These are phyloP conservation scores for Teunomyces kruisii DNA, from an alignment of 805 yeast genomes.

Conservation along the genomic window DNA sequence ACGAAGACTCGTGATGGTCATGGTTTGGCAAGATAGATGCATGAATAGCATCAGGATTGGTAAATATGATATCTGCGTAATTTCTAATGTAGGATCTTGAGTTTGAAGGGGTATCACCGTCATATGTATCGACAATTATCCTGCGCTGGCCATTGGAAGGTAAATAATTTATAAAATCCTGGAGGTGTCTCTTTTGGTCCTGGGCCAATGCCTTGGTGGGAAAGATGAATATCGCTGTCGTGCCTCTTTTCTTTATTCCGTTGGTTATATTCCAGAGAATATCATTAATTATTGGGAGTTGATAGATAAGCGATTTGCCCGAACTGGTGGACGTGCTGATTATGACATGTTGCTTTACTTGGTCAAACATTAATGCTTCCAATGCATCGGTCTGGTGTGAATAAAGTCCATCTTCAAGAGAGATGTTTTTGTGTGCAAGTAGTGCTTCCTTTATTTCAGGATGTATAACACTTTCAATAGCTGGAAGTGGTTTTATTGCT, in stretches of 20 bases:
- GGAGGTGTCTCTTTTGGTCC: slow-evolving; percentile 86
- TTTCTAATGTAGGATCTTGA: slow-evolving; percentile 55
- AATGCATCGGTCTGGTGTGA: slow-evolving; percentile 83
- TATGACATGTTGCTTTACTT: slow-evolving; percentile 60
- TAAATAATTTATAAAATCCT: slow-evolving; percentile 52
- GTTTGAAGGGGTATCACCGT: slow-evolving; percentile 82
- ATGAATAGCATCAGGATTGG: slow-evolving; percentile 95
- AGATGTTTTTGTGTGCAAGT: slow-evolving; percentile 42
- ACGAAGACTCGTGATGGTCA: slow-evolving; percentile 37
- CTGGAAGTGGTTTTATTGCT: slow-evolving; percentile 38
- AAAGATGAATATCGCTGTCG: slow-evolving; percentile 82
- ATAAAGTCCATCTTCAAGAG: slow-evolving; percentile 53
- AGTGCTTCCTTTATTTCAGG: slow-evolving; percentile 52
- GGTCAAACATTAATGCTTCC: slow-evolving; percentile 47
- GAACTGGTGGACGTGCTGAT: slow-evolving; percentile 95
- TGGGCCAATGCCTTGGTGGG: slow-evolving; percentile 98
- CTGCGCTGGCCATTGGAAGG: slow-evolving; percentile 38
- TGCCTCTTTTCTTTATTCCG: slow-evolving; percentile 32
- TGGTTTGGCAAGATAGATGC: slow-evolving; percentile 79
- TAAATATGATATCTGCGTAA: slow-evolving; percentile 76
- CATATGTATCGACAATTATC: slow-evolving; percentile 74
- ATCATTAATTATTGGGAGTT: slow-evolving; percentile 69
- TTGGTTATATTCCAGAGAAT: slow-evolving; percentile 34
- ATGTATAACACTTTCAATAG: slow-evolving; percentile 41
- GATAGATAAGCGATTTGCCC: slow-evolving; percentile 92